Evolutionary conservation across 768 basidiomycete species (phyloP), one percentile per base, ranked within the genome.

Genomic region (Trametes villosa): DNA sequence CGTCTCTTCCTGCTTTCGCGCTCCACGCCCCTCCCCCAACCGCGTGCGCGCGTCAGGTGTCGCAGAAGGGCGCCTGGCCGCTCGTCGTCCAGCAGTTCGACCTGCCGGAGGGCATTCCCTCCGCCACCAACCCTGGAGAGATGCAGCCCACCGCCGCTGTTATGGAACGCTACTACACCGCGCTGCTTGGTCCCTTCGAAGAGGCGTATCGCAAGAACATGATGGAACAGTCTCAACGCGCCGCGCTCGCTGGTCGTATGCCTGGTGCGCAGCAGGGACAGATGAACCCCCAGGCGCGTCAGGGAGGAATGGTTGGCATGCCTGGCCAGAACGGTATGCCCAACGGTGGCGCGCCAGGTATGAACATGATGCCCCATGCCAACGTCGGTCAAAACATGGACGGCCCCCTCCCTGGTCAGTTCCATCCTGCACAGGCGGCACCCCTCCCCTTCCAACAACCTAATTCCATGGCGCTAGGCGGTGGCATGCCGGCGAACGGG

Each of bases 161-260:
- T 61, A 74, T 92, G 51, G 79, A 78, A 24, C 78, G 83, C 50
- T 82, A 86, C 68, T 94, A 91, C 72, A 79, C 76, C 72, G 75
- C 71, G 17, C 77, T 94, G 58, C 76, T 92, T 24, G 75, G 77
- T 38, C 88, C 90, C 3, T 91, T 93, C 66, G 92, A 94, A 73
- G 87, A 89, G 33, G 71, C 77, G 30, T 89, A 87, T 71, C 82
- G 82, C 71, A 84, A 81, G 62, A 89, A 84, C 65, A 47, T 86
- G 42, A 80, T 80, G 57, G 86, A 86, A 34, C 77, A 85, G 53
- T 86, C 84, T 62, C 83, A 83, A 78, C 83, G 73, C 65, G 65
- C 78, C 26, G 71, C 78, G 24, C 77, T 78, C 56, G 68, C 71
- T 41, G 74, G 74, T 63, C 73, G 77, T 56, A 67, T 67, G 15